Conservation (phyloP, 352 stramenopile genomes). For the Phytophthora ramorum region DNA sequence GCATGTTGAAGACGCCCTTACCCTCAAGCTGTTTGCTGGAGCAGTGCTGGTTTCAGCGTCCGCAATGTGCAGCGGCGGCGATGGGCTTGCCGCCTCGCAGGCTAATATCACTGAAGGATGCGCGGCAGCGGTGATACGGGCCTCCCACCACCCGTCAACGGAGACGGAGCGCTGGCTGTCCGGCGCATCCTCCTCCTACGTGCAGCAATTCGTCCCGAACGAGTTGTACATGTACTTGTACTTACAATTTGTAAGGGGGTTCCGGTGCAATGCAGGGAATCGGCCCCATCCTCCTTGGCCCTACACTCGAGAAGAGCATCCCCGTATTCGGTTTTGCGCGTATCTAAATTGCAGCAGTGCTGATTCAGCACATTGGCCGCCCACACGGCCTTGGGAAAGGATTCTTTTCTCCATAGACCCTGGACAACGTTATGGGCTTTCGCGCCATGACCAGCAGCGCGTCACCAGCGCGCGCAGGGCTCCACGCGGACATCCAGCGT, state of each 20-base stretch:
- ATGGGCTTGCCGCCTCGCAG: conserved; percentile 26
- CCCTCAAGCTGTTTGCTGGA: conserved; percentile 16
- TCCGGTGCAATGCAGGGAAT: conserved; percentile 25
- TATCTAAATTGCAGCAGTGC: conserved; percentile 10
- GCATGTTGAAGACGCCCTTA: conserved; percentile 13
- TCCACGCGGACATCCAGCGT: conserved; percentile 4
- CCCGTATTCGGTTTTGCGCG: conserved; percentile 34
- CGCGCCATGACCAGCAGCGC: conserved; percentile 19
- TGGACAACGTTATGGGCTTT: not conserved
- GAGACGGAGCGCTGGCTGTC: conserved; percentile 2
- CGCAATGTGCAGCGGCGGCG: not conserved
- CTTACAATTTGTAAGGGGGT: not conserved
- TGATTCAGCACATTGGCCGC: not conserved
- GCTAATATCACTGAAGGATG: conserved; percentile 26
- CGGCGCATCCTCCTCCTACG: not conserved
- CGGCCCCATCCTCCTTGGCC: conserved; percentile 1
- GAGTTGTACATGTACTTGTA: too few species aligned
- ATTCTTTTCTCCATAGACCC: too few species aligned
- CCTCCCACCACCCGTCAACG: conserved; percentile 7
- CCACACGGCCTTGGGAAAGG: too few species aligned
- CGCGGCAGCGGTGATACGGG: conserved; percentile 16
- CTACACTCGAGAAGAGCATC: conserved; percentile 23
- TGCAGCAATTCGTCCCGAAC: conserved; percentile 7
- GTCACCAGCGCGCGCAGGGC: conserved; percentile 9
- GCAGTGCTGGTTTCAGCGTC: not conserved